Evolutionary conservation across 192 early-diverging fungal genomes (phyloP).

Genomic region (Lobosporangium transversale): DNA sequence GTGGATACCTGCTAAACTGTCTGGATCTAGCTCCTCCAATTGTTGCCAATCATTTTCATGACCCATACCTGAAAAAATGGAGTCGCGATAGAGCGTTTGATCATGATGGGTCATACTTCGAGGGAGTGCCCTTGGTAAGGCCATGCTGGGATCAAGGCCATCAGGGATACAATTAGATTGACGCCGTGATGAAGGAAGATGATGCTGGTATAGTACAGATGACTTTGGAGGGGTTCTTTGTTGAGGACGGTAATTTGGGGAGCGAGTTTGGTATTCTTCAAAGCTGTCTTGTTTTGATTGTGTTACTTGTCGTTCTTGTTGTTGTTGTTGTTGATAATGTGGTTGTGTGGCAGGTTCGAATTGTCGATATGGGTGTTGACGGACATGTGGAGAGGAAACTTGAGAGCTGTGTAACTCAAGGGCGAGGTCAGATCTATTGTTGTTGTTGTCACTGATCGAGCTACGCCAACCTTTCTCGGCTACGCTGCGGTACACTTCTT

Average conservation of each 20-base stretch:
- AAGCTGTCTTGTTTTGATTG: neutral
- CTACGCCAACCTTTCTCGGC: conserved; percentile 21
- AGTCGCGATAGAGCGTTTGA: conserved; percentile 27
- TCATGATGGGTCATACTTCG: conserved; percentile 13
- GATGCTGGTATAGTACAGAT: neutral
- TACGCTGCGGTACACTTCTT: conserved; percentile 14
- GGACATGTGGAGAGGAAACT: conserved; percentile 10
- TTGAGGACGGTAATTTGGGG: neutral
- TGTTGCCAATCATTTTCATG: conserved; percentile 47
- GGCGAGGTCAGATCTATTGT: conserved; percentile 15
- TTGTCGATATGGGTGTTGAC: neutral
- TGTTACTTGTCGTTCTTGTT: neutral
- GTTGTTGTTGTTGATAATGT: neutral
- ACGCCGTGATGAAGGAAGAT: neutral
- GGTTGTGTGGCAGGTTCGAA: conserved; percentile 15
- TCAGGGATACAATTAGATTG: conserved; percentile 12
- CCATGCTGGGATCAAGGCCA: conserved; percentile 44
- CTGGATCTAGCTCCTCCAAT: conserved; percentile 37
- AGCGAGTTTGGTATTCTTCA: neutral
- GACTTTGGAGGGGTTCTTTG: conserved; percentile 3
- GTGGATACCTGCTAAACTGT: conserved; percentile 30
- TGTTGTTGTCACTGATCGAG: conserved; percentile 9
- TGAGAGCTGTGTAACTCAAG: conserved; percentile 33
- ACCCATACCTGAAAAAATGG: conserved; percentile 48
- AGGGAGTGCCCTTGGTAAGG: conserved; percentile 42